Percentiles rank a stretch among this genome's conserved stretches.
Evolutionary conservation across 352 stramenopile species (phyloP).

Genomic region (Vaucheria bursata): DNA sequence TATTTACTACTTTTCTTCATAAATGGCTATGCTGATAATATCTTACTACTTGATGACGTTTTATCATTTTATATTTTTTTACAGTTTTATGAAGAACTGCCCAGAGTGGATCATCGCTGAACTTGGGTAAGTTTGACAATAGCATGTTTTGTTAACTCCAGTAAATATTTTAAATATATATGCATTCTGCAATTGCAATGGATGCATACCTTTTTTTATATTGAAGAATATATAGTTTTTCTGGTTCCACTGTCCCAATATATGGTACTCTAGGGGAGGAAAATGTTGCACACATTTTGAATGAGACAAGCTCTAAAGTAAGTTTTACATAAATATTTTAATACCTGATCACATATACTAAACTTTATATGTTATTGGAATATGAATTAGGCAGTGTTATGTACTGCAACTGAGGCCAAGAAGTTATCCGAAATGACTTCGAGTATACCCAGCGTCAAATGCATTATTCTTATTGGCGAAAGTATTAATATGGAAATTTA

Average conservation of each 20-base stretch:
- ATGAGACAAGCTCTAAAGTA: conserved; percentile 57
- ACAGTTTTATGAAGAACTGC: conserved; percentile 85
- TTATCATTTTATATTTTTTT: neutral
- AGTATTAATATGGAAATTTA: neutral
- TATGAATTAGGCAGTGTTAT: conserved; percentile 4
- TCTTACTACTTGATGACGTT: no score
- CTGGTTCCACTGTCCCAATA: conserved; percentile 62
- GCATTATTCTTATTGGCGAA: neutral
- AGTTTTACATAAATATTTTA: no score
- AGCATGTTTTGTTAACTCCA: neutral
- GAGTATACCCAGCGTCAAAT: neutral
- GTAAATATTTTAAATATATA: neutral
- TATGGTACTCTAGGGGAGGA: conserved; percentile 71
- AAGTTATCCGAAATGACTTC: neutral
- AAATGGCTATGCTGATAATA: no score
- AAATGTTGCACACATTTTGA: conserved; percentile 61
- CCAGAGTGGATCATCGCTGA: conserved; percentile 85
- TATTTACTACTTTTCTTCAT: no score
- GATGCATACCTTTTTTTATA: neutral
- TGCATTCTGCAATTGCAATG: no score
- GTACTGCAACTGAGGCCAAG: neutral
- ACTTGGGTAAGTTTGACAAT: conserved; percentile 27
- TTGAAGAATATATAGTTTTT: conserved; percentile 57
- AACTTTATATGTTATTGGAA: no score
- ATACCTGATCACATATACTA: no score